A percentile compares a stretch with the other conserved stretches of the same genome.
phyloP scores from a whole-genome alignment of 139 green algal genomes.

The Chlorella ohadii region DNA sequence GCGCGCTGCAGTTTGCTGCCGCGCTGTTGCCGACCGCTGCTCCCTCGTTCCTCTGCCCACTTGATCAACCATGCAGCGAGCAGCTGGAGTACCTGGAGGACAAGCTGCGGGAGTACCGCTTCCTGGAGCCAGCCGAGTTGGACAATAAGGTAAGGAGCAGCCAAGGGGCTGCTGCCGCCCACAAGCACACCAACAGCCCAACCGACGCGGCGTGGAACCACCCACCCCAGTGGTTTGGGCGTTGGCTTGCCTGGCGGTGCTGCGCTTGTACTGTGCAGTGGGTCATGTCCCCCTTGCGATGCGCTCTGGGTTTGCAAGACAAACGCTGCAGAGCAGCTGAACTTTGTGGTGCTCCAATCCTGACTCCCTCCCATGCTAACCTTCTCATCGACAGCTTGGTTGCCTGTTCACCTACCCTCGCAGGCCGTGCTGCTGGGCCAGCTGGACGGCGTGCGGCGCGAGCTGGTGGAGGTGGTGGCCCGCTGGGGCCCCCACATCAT shows the following conservation, averaged over 20 bases:
- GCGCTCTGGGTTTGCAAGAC: no score
- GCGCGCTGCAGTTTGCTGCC: no score
- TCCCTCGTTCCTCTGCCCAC: no score
- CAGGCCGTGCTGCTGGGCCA: slow-evolving; percentile 61
- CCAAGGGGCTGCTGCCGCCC: no score
- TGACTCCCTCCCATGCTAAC: background rate
- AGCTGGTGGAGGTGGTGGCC: slow-evolving; percentile 49
- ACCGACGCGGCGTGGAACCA: no score
- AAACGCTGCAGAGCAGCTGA: no score
- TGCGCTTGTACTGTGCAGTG: background rate
- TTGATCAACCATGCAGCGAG: slow-evolving; percentile 40
- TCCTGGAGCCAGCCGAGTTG: slow-evolving; percentile 20
- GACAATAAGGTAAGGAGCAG: slow-evolving; percentile 69
- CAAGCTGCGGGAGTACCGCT: slow-evolving; percentile 61
- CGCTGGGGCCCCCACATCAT: slow-evolving; percentile 23
- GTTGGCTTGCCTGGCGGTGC: no score
- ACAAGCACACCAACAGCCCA: no score
- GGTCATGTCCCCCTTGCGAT: no score
- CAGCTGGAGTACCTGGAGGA: slow-evolving; percentile 67
- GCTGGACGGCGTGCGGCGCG: slow-evolving; percentile 57
- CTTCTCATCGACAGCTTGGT: no score
- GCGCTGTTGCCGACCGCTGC: no score
- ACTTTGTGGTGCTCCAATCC: background rate
- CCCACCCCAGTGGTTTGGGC: no score
- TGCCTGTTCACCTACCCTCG: background rate